These are phyloP conservation scores for Betula pendula DNA, from an alignment of 306 rosid species.

Conservation along the genomic window DNA sequence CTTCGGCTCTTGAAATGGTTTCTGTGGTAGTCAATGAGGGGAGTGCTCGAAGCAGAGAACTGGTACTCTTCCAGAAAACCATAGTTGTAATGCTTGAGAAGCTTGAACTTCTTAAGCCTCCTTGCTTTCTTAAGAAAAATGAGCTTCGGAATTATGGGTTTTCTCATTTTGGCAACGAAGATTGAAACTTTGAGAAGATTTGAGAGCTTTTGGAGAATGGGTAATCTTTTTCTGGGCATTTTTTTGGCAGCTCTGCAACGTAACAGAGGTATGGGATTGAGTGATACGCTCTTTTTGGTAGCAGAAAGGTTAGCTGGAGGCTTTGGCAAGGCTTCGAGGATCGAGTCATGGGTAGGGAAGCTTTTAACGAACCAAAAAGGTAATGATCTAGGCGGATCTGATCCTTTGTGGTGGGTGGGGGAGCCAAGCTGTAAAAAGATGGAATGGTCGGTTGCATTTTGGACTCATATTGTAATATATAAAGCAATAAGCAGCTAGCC, in stretches of 20 bases:
- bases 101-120: slow-evolving; percentile 33
- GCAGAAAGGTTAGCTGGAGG: slow-evolving; percentile 8
- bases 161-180: slow-evolving; percentile 42
- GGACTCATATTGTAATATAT: slow-evolving; percentile 2
- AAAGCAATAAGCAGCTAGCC: slow-evolving; percentile 49
- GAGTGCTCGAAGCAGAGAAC: slow-evolving; percentile 57
- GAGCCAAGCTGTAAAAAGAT: slow-evolving; percentile 57
- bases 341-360: slow-evolving; percentile 4
- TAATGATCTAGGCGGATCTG: slow-evolving; percentile 9
- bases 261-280: too few relatives aligned
- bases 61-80: slow-evolving; percentile 42
- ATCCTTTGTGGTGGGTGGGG: slow-evolving; percentile 26
- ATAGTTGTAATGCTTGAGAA: slow-evolving; percentile 37
- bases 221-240: slow-evolving; percentile 47
- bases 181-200: slow-evolving; percentile 38
- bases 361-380: slow-evolving; percentile 42
- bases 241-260: slow-evolving; percentile 3
- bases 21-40: slow-evolving; percentile 37
- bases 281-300: neutral
- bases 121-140: slow-evolving; percentile 33
- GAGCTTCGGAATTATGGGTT: slow-evolving; percentile 45
- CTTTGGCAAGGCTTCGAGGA: neutral
- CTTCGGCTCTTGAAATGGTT: slow-evolving; percentile 23
- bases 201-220: slow-evolving; percentile 41
- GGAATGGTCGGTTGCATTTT: slow-evolving; percentile 51